Base-by-base conservation (phyloP, 768 basidiomycete species). In the Stropharia rugosoannulata region DNA sequence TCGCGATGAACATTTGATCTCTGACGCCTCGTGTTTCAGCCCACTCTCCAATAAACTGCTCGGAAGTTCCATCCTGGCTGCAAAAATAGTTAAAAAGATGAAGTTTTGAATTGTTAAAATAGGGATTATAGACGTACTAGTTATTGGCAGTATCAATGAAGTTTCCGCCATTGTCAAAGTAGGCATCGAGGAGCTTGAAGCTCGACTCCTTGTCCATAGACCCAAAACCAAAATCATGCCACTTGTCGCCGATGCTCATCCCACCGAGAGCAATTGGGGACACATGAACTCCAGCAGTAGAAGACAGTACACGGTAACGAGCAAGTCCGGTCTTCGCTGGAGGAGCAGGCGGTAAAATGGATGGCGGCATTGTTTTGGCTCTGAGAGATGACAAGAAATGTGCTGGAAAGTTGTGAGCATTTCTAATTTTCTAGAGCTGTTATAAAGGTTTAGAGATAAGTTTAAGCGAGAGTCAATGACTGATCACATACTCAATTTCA, bases 191-290 rank as follows among this genome's bases (percentile, higher is more conserved):
- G 39, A 79, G 68, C 63, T 75, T 69, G 65, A 76, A 75, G 16
- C 71, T 66, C 5, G 58, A 49, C 46, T 75, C 71, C 62, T 78
- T 75, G 61, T 64, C 56, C 71, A 77, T 75, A 5, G 56, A 47
- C 2, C 76, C 75, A 54, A 74, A 58, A 32, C 51, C 51, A 22
- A 54, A 32, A 3, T 51, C 38, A 0, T 58, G 61, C 79, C 78
- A 80, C 48, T 75, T 68, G 56, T 79, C 73, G 7, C 80, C 79
- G 38, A 81, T 75, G 68, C 69, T 78, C 79, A 78, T 77, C 6
- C 71, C 80, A 1, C 81, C 80, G 18, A 82, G 74, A 22, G 68
- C 25, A 19, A 52, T 52, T 15, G 51, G 51, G 18, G 51, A 52
- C 25, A 52, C 51, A 16, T 52, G 51, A 66, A 81, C 66, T 10